These are phyloP conservation scores for Paecilomyces niveus DNA, from an alignment of 2,329 filamentous ascomycete genomes.

Conservation along the genomic window DNA sequence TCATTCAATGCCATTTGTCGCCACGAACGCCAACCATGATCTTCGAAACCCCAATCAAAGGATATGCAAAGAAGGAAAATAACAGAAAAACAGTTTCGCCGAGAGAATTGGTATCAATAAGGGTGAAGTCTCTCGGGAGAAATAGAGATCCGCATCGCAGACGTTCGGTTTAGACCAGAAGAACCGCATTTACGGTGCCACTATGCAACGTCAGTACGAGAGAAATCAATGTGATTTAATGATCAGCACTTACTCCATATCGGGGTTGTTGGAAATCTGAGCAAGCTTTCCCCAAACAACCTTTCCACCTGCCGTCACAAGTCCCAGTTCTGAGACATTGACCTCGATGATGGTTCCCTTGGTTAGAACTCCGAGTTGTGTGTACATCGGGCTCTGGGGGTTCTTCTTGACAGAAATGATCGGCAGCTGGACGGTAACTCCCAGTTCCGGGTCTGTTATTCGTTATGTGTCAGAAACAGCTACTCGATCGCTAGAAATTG, in stretches of 20 bases:
- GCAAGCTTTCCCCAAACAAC: conserved; percentile 87
- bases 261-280: conserved; percentile 52
- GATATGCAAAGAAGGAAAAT: not conserved
- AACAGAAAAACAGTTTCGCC: not conserved
- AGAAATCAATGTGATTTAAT: not conserved
- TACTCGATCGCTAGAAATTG: not conserved
- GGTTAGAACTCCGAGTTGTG: conserved; percentile 81
- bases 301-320: conserved; percentile 87
- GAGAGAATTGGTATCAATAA: not conserved
- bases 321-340: conserved; percentile 83
- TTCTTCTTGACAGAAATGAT: conserved; percentile 77
- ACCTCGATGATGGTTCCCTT: conserved; percentile 84
- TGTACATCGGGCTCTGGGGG: conserved; percentile 83
- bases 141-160: not conserved
- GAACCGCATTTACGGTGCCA: not conserved
- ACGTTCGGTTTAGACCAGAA: not conserved
- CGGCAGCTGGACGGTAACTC: conserved; percentile 79
- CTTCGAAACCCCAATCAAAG: not conserved
- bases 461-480: conserved; percentile 24
- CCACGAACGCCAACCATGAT: not conserved
- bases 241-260: conserved; percentile 42
- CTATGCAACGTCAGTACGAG: not conserved
- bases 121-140: not conserved
- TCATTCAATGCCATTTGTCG: not conserved
- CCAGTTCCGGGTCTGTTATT: conserved; percentile 59